Conservation (phyloP, 1,284 basidiomycete species). For the Hemileia vastatrix region DNA sequence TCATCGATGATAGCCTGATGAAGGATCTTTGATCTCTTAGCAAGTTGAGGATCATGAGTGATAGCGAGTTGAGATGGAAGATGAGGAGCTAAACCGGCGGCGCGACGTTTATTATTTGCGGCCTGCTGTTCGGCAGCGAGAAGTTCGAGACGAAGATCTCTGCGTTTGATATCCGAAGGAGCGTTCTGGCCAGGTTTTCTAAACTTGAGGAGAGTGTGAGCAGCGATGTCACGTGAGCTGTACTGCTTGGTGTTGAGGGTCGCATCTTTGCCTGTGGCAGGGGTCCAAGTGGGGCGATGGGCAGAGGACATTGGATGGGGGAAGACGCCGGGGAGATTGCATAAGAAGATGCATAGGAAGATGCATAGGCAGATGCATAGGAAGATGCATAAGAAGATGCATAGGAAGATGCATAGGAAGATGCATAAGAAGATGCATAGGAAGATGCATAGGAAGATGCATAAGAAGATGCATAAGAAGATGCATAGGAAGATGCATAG, state of each 20-base stretch:
- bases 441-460: no score
- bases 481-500: no score
- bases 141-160: constrained; percentile 71
- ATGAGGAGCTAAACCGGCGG: constrained; percentile 57
- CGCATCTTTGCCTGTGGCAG: constrained; percentile 31
- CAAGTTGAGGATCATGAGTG: constrained; percentile 1
- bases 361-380: no score
- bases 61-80: constrained; percentile 17
- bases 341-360: no score
- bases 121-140: constrained; percentile 71
- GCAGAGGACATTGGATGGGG: constrained; percentile 35
- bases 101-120: constrained; percentile 76
- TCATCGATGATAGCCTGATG: constrained; percentile 75
- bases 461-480: no score
- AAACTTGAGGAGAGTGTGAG: constrained; percentile 93
- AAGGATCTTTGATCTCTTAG: constrained; percentile 48
- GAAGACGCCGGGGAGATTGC: no score
- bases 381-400: no score
- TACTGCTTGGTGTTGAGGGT: constrained; percentile 28
- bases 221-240: constrained; percentile 77
- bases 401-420: no score
- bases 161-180: constrained; percentile 57
- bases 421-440: no score
- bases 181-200: constrained; percentile 48
- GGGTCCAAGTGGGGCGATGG: constrained; percentile 37